These are phyloP conservation scores for Cryoendolithus antarcticus DNA, from an alignment of 2,329 filamentous ascomycete genomes.

Conservation along the genomic window DNA sequence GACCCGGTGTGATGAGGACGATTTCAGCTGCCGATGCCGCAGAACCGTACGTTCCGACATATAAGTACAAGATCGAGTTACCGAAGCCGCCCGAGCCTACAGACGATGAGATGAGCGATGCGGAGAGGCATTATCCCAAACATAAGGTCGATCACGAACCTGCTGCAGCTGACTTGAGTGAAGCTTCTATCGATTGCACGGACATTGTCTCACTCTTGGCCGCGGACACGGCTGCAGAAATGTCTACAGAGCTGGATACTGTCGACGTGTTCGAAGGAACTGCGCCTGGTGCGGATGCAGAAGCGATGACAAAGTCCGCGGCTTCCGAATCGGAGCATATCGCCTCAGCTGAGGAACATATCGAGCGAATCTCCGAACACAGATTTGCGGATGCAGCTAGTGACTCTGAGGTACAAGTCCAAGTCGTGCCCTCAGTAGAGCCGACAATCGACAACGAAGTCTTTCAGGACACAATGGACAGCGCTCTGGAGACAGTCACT, in stretches of 20 bases:
- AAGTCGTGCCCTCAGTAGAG: too few species aligned
- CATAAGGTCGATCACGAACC: background rate
- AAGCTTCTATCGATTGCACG: background rate
- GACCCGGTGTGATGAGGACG: background rate
- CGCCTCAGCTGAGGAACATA: too few species aligned
- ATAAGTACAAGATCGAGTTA: constrained; percentile 3
- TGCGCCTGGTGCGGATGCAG: constrained; percentile 4
- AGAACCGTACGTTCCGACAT: constrained; percentile 1
- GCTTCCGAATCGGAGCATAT: background rate
- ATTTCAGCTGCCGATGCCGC: constrained; percentile 1
- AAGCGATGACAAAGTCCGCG: constrained; percentile 3
- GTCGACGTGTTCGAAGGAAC: constrained; percentile 2
- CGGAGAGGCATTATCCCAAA: background rate
- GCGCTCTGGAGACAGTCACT: background rate
- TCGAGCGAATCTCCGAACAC: too few species aligned
- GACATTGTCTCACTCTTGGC: background rate
- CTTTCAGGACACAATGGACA: background rate
- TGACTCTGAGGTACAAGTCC: too few species aligned
- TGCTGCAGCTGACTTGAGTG: background rate
- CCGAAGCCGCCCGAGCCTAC: constrained; percentile 2
- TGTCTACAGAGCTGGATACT: background rate
- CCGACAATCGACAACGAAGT: too few species aligned
- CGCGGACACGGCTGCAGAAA: background rate
- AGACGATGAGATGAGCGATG: constrained; percentile 2
- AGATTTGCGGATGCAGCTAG: too few species aligned